Percentiles rank a stretch among this genome's conserved stretches.
Conservation (phyloP, 78 protist species). For the Dictyostelium citrinum region DNA sequence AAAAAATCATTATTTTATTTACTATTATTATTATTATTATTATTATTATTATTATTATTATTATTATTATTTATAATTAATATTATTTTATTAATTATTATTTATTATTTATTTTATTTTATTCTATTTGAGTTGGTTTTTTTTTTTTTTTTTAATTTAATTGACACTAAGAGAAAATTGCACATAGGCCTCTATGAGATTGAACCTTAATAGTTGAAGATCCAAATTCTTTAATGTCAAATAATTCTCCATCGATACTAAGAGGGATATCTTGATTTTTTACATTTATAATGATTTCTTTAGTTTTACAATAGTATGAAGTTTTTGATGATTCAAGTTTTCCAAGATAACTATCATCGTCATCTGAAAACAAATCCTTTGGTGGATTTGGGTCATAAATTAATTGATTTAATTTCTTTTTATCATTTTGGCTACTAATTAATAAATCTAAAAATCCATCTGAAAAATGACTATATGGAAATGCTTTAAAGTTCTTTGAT, state of each 20-base stretch:
- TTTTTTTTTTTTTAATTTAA: background rate
- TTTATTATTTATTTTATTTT: background rate
- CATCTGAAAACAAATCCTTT: background rate
- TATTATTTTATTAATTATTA: background rate
- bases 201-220: slow-evolving; percentile 21
- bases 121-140: no score
- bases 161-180: slow-evolving; percentile 12
- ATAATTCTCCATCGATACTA: slow-evolving; percentile 23
- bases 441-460: slow-evolving; percentile 60
- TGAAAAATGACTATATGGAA: slow-evolving; percentile 39
- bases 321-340: background rate
- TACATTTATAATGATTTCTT: slow-evolving; percentile 32
- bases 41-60: no score
- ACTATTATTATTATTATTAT: no score
- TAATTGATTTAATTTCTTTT: slow-evolving; percentile 11
- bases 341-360: no score
- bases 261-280: slow-evolving; percentile 24
- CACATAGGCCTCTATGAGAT: slow-evolving; percentile 22
- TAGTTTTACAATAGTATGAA: slow-evolving; percentile 20
- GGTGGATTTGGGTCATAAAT: background rate
- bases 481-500: slow-evolving; percentile 17
- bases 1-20: no score
- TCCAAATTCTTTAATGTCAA: slow-evolving; percentile 26
- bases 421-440: slow-evolving; percentile 15
- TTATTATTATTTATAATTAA: no score